Conservation (phyloP, 2,329 filamentous ascomycete genomes). For the Chlorencoelia australis region DNA sequence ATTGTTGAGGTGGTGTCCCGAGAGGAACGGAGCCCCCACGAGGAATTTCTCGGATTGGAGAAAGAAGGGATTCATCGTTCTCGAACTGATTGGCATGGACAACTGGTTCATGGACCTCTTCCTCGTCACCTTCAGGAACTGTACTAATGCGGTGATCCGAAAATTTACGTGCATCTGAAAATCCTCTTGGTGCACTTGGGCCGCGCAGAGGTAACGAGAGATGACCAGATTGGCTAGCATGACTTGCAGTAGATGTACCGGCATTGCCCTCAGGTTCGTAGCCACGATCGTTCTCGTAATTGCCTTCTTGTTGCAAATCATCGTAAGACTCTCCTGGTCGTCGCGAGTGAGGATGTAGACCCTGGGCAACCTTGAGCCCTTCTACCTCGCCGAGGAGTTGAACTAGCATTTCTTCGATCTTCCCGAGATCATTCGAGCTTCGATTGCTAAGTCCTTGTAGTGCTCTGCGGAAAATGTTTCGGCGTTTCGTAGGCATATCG, state of each 20-base stretch:
- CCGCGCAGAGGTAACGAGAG: slow-evolving; percentile 51
- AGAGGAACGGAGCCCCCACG: slow-evolving; percentile 45
- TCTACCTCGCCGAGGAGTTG: slow-evolving; percentile 90
- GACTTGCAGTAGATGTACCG: slow-evolving; percentile 62
- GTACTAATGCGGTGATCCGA: slow-evolving; percentile 83
- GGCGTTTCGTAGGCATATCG: slow-evolving; percentile 63
- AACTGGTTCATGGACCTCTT: slow-evolving; percentile 40
- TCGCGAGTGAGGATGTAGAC: slow-evolving; percentile 35
- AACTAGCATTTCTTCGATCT: slow-evolving; percentile 86
- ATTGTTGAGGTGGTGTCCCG: slow-evolving; percentile 47
- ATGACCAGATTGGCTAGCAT: slow-evolving; percentile 66
- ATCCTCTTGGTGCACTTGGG: slow-evolving; percentile 29
- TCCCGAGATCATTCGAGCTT: slow-evolving; percentile 75
- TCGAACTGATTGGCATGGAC: slow-evolving; percentile 46
- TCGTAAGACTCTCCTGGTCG: slow-evolving; percentile 59
- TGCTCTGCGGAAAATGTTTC: slow-evolving; percentile 90
- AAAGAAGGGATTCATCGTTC: slow-evolving; percentile 49
- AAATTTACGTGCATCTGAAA: slow-evolving; percentile 38
- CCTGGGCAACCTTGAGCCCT: slow-evolving; percentile 54
- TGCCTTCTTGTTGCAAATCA: slow-evolving; percentile 49
- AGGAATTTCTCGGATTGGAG: slow-evolving; percentile 45
- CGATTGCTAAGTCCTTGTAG: slow-evolving; percentile 82
- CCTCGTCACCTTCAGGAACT: slow-evolving; percentile 74
- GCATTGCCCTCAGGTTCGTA: slow-evolving; percentile 79
- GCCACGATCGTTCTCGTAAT: slow-evolving; percentile 59